Conservation (phyloP, 345 rosid genomes). For the Trapa incisa region DNA sequence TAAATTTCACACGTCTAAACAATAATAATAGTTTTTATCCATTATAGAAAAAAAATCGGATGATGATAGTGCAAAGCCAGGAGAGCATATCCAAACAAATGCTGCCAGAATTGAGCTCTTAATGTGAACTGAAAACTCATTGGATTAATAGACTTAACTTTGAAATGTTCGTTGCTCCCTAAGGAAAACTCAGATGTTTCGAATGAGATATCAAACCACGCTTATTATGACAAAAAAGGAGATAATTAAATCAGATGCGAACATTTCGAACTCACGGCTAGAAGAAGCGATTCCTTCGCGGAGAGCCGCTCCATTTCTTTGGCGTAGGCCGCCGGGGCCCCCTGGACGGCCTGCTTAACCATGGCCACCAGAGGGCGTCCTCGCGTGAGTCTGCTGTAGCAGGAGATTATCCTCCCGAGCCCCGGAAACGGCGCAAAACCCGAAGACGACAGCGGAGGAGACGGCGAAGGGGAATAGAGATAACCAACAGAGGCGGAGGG, state of each 20-base stretch:
- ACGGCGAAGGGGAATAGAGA: slow-evolving; percentile 18
- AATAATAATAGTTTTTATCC: neutral
- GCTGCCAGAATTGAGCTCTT: neutral
- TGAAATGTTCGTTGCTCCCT: neutral
- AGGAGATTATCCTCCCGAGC: slow-evolving; percentile 10
- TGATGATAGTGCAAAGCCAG: neutral
- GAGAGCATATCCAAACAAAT: neutral
- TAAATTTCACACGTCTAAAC: neutral
- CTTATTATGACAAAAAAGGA: no score
- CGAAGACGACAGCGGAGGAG: slow-evolving; percentile 11
- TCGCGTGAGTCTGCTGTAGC: slow-evolving; percentile 11
- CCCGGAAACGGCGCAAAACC: slow-evolving; percentile 10
- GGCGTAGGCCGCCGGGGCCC: slow-evolving; percentile 71
- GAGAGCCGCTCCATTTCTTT: slow-evolving; percentile 95
- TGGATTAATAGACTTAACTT: neutral
- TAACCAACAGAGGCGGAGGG: slow-evolving; percentile 17
- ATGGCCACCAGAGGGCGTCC: slow-evolving; percentile 25
- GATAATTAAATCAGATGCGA: neutral
- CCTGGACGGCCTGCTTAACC: slow-evolving; percentile 62
- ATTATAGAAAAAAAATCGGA: neutral
- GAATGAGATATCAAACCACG: neutral
- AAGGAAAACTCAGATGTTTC: no score
- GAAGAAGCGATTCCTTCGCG: slow-evolving; percentile 88
- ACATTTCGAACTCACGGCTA: slow-evolving; percentile 44
- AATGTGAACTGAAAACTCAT: neutral